Evolutionary conservation across 2,329 filamentous ascomycete species (phyloP).

Genomic region (Beauveria pseudobassiana): DNA sequence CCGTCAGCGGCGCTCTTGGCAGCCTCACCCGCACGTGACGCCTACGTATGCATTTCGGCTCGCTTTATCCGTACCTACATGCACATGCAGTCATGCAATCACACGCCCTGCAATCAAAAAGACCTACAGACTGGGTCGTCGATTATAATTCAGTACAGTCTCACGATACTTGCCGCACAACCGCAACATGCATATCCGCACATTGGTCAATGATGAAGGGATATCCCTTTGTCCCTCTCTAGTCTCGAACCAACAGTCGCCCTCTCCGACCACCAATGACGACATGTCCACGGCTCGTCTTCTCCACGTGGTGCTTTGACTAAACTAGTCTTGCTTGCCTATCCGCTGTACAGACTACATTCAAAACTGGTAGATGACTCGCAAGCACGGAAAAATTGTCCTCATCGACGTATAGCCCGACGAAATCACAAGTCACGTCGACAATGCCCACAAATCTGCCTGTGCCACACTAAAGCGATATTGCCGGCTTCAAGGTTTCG

Average conservation of each 20-base stretch:
- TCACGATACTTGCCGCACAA: background rate
- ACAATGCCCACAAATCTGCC: background rate
- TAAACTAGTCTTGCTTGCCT: background rate
- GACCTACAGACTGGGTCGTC: background rate
- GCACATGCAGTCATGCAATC: too few species aligned
- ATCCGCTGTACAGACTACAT: too few species aligned
- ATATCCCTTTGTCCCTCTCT: background rate
- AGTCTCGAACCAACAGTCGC: background rate
- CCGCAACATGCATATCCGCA: background rate
- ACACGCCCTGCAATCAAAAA: too few species aligned
- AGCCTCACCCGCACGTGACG: constrained; percentile 2
- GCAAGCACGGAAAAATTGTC: too few species aligned
- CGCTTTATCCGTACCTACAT: background rate
- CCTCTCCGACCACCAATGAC: background rate
- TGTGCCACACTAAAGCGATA: background rate
- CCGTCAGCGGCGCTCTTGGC: constrained; percentile 6
- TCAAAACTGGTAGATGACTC: too few species aligned
- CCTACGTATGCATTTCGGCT: background rate
- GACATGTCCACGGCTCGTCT: background rate
- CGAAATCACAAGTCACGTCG: background rate
- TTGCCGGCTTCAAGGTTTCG: background rate
- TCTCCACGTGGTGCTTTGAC: background rate
- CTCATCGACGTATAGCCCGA: too few species aligned
- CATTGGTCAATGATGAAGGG: background rate
- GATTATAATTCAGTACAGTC: background rate